These are phyloP conservation scores for Xylariales sp. DNA, from an alignment of 2,329 filamentous ascomycete species.

Conservation along the genomic window DNA sequence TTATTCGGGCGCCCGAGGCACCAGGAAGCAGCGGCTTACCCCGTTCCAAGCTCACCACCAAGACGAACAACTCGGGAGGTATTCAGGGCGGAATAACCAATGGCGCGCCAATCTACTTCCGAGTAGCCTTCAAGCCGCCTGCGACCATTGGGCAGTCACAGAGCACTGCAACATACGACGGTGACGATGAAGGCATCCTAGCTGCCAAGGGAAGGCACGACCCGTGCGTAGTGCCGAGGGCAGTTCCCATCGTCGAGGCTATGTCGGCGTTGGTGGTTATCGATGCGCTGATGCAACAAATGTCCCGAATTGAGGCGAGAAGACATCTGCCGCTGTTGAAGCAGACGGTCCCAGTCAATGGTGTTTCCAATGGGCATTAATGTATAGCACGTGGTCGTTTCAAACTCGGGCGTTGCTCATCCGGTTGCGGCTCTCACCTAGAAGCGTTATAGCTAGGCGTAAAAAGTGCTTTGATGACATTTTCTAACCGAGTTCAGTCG, in stretches of 20 bases:
- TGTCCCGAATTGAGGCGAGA: conserved; percentile 49
- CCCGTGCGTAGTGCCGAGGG: conserved; percentile 84
- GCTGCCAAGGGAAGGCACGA: conserved; percentile 94
- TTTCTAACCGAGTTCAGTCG: no score
- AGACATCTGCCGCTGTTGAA: conserved; percentile 37
- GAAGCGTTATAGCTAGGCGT: no score
- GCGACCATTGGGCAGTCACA: conserved; percentile 91
- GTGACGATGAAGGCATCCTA: conserved; percentile 64
- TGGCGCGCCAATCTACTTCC: conserved; percentile 90
- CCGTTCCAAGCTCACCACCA: conserved; percentile 67
- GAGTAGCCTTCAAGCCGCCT: conserved; percentile 89
- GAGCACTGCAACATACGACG: conserved; percentile 75
- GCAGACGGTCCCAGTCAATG: conserved; percentile 3
- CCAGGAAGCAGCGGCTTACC: conserved; percentile 43
- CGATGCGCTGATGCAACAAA: conserved; percentile 81
- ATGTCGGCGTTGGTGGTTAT: conserved; percentile 88
- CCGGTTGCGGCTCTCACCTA: no score
- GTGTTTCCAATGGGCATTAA: background rate
- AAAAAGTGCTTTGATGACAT: no score
- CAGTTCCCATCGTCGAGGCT: conserved; percentile 82
- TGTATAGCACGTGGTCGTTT: no score
- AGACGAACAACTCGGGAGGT: conserved; percentile 92
- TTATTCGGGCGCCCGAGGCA: conserved; percentile 53
- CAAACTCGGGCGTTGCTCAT: no score
- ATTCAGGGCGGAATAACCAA: conserved; percentile 96